Evolutionary conservation across 805 yeast species (phyloP), one percentile per base, ranked within the genome.

Genomic region (Ogataea polymorpha): DNA sequence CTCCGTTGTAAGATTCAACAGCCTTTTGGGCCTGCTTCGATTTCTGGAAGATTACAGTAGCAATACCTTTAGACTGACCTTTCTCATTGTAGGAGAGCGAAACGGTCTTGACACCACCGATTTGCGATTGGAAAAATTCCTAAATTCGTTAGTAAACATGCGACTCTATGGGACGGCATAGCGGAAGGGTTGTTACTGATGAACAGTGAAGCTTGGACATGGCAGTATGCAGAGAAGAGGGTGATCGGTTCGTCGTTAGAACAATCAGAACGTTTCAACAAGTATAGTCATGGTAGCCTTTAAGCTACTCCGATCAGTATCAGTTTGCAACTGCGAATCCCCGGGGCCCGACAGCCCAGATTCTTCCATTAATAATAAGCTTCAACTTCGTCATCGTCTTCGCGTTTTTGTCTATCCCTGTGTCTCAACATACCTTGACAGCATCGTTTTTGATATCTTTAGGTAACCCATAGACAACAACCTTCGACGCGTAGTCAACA

Each of bases 21-120:
- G 96, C 96, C 56, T 70, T 73, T 47, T 76, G 68, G 38, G 98
- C 98, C 62, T 75, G 74, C 45, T 81, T 80, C 37, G 77, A 63
- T 44, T 73, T 71, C 59, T 70, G 79, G 73, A 93, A 93, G 44
- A 82, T 72, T 56, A 93, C 77, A 43, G 93, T 88, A 49, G 96
- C 96, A 70, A 81, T 78, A 67, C 99, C 99, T 49, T 85, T 85
- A 50, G 95, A 87, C 65, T 80, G 80, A 39, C 98, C 99, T 62
- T 76, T 80, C 66, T 82, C 87, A 62, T 87, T 88, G 74, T 86
- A 93, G 55, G 82, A 74, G 58, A 88, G 75, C 40, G 77, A 70
- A 62, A 86, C 82, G 49, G 75, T 73, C 52, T 69, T 71, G 55
- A 91, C 87, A 51, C 89, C 86, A 54, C 99, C 99, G 52, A 93